These are phyloP conservation scores for Citropsis articulata DNA, from an alignment of 345 rosid species.

Conservation along the genomic window DNA sequence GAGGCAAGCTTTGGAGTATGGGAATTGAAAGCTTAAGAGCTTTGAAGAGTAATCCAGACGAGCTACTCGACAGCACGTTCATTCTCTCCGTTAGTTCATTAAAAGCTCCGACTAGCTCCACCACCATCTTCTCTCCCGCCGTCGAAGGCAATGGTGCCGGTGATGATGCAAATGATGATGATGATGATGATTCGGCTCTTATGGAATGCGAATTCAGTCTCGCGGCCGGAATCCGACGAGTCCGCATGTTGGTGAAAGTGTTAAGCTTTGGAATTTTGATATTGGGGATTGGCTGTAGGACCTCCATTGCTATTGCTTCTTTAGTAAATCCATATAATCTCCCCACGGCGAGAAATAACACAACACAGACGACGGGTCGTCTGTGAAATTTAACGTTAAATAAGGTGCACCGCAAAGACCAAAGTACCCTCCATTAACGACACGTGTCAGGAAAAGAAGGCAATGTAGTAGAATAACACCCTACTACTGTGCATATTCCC, in stretches of 20 bases:
- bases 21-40: conserved; percentile 87
- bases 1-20: conserved; percentile 60
- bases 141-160: not conserved
- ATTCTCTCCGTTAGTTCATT: conserved; percentile 83
- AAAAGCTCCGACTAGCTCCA: conserved; percentile 94
- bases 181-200: conserved; percentile 1
- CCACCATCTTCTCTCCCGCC: conserved; percentile 92
- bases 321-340: too few species aligned
- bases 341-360: too few species aligned
- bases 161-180: not conserved
- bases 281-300: not conserved
- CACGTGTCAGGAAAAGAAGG: not conserved
- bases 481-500: not conserved
- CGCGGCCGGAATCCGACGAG: not conserved
- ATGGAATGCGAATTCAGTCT: not conserved
- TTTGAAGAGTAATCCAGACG: conserved; percentile 74
- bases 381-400: not conserved
- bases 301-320: not conserved
- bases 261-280: not conserved
- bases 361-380: too few species aligned
- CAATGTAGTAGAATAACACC: not conserved
- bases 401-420: not conserved
- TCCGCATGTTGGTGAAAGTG: not conserved
- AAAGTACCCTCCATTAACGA: not conserved
- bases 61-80: conserved; percentile 72